A percentile compares a stretch with the other conserved stretches of the same genome.
These are phyloP conservation scores for Colletotrichum cereale DNA, from an alignment of 2,329 filamentous ascomycete species.

Conservation along the genomic window DNA sequence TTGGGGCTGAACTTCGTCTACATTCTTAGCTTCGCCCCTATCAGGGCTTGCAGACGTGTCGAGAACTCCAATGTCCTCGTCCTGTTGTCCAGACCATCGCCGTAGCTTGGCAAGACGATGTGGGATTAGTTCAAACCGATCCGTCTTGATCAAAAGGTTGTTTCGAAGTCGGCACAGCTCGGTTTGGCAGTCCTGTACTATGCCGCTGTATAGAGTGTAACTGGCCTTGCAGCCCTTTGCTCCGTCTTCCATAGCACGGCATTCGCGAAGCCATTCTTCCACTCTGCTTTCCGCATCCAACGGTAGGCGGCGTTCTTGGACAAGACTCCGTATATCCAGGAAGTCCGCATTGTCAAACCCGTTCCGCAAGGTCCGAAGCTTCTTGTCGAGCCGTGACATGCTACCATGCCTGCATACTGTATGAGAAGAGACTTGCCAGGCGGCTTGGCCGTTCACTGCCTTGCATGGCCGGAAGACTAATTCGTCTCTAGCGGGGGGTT, in stretches of 20 bases:
- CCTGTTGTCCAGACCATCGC: not conserved
- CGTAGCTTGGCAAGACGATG: constrained; percentile 6
- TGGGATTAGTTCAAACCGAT: constrained; percentile 8
- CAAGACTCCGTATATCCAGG: not conserved
- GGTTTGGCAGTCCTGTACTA: constrained; percentile 47
- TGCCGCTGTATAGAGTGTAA: constrained; percentile 43
- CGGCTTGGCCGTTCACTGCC: not conserved
- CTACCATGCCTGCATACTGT: not conserved
- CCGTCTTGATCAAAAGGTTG: not conserved
- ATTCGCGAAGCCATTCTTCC: constrained; percentile 14
- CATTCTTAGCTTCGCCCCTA: not conserved
- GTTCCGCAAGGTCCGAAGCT: constrained; percentile 5
- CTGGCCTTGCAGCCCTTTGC: constrained; percentile 37
- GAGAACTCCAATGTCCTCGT: not conserved
- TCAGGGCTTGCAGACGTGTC: not conserved
- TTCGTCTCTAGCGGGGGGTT: not conserved
- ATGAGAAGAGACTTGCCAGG: not conserved
- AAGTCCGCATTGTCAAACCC: not conserved
- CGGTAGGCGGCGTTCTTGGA: constrained; percentile 1
- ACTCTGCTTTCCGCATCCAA: not conserved
- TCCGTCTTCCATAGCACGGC: not conserved
- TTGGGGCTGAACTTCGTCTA: not conserved
- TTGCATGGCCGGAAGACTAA: not conserved
- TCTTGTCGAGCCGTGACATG: constrained; percentile 4
- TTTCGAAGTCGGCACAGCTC: constrained; percentile 20